A percentile compares a stretch with the other conserved stretches of the same genome.
Conservation (phyloP, 495 filamentous ascomycete species). For the Astrothelium macrocarpum region DNA sequence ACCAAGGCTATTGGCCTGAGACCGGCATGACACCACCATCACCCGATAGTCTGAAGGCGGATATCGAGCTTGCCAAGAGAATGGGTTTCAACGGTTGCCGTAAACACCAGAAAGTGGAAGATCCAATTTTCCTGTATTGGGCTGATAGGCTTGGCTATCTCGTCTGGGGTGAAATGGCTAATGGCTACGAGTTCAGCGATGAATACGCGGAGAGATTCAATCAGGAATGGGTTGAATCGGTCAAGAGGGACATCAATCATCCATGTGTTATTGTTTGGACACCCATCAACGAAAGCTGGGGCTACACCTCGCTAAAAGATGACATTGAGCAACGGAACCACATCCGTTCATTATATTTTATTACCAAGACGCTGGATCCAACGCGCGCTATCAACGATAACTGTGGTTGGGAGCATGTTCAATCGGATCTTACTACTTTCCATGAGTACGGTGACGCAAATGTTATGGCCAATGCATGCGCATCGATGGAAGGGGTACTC, state of each 20-base stretch:
- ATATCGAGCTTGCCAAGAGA: slow-evolving; percentile 19
- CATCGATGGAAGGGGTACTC: slow-evolving; percentile 38
- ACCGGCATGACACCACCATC: slow-evolving; percentile 24
- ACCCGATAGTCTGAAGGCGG: slow-evolving; percentile 14
- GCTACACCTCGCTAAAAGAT: slow-evolving; percentile 41
- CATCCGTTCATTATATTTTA: slow-evolving; percentile 46
- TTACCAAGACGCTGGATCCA: slow-evolving; percentile 50
- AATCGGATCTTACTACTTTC: slow-evolving; percentile 50
- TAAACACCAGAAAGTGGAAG: slow-evolving; percentile 30
- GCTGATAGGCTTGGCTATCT: slow-evolving; percentile 29
- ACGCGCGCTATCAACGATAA: slow-evolving; percentile 54
- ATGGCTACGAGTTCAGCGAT: slow-evolving; percentile 38
- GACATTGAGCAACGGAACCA: slow-evolving; percentile 48
- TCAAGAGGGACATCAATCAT: slow-evolving; percentile 50
- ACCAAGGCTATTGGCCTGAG: slow-evolving; percentile 26
- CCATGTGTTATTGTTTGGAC: slow-evolving; percentile 54
- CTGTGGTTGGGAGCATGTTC: slow-evolving; percentile 54
- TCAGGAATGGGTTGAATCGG: slow-evolving; percentile 47
- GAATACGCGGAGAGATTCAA: slow-evolving; percentile 45
- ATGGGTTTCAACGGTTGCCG: slow-evolving; percentile 28
- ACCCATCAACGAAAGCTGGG: slow-evolving; percentile 54
- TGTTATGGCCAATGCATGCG: slow-evolving; percentile 40
- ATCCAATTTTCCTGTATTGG: slow-evolving; percentile 29
- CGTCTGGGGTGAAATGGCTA: slow-evolving; percentile 30
- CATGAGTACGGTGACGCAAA: slow-evolving; percentile 49